These are phyloP conservation scores for Komagataella ulmi DNA, from an alignment of 805 yeast genomes.

Conservation along the genomic window DNA sequence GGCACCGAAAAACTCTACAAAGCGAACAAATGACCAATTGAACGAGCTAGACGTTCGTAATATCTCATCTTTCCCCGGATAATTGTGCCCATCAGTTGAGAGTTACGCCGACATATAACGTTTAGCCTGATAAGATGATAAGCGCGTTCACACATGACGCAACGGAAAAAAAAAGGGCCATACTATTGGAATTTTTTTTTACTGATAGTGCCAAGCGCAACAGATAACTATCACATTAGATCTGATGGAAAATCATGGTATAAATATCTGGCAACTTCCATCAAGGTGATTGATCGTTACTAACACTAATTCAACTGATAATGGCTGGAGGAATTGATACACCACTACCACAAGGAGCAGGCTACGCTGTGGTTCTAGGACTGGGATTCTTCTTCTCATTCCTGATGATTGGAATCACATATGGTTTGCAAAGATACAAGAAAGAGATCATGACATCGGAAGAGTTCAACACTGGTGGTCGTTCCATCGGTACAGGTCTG, in stretches of 20 bases:
- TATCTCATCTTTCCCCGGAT: not conserved
- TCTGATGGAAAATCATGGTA: not conserved
- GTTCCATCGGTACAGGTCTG: slow-evolving; percentile 74
- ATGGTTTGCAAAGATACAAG: slow-evolving; percentile 62
- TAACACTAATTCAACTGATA: not conserved
- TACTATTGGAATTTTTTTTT: no score
- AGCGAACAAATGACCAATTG: no score
- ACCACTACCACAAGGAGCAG: slow-evolving; percentile 55
- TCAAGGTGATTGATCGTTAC: not conserved
- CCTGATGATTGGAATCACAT: slow-evolving; percentile 72
- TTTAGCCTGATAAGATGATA: not conserved
- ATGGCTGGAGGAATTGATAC: slow-evolving; percentile 2
- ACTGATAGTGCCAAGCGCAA: not conserved
- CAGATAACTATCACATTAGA: not conserved
- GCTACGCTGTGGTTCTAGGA: slow-evolving; percentile 81
- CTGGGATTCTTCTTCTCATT: slow-evolving; percentile 60
- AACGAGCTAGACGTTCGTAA: no score
- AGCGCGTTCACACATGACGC: not conserved
- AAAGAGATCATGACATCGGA: slow-evolving; percentile 84
- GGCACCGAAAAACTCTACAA: no score
- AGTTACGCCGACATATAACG: no score
- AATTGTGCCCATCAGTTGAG: not conserved
- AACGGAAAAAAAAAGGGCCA: not conserved
- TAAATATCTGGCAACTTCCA: not conserved
- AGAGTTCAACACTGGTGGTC: slow-evolving; percentile 88